A percentile compares a stretch with the other conserved stretches of the same genome.
phyloP scores from a whole-genome alignment of 495 filamentous ascomycete species.

The Penicillium salamii region DNA sequence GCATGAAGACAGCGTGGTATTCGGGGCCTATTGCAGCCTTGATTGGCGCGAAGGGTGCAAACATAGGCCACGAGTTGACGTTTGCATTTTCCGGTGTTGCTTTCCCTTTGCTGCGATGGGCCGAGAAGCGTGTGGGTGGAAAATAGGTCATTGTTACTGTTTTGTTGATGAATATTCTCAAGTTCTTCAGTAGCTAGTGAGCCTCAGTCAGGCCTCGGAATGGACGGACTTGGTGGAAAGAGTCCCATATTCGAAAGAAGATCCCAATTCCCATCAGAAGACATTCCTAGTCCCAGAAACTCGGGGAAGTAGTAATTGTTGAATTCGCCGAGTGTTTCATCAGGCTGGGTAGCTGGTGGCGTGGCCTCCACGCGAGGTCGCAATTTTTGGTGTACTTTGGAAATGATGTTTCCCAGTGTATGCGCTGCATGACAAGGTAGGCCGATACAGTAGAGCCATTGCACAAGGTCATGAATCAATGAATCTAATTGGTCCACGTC shows the following conservation, averaged over 20 bases:
- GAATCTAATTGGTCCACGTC: conserved; percentile 31
- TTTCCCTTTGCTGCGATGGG: conserved; percentile 22
- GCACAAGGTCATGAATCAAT: conserved; percentile 30
- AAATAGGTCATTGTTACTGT: background rate
- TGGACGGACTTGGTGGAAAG: conserved; percentile 16
- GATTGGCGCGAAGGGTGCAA: conserved; percentile 57
- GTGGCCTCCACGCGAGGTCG: conserved; percentile 13
- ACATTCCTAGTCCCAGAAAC: conserved; percentile 25
- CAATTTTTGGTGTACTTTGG: conserved; percentile 23
- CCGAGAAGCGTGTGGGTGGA: conserved; percentile 18
- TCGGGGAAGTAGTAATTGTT: conserved; percentile 30
- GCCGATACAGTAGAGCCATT: conserved; percentile 44
- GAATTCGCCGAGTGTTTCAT: conserved; percentile 17
- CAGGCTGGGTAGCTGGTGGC: conserved; percentile 4
- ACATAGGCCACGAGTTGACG: conserved; percentile 67
- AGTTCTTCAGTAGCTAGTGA: background rate
- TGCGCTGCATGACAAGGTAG: conserved; percentile 44
- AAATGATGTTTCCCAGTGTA: conserved; percentile 39
- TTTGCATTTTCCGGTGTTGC: conserved; percentile 22
- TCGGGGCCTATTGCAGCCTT: conserved; percentile 61
- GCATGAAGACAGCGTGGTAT: conserved; percentile 71
- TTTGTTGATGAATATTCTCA: background rate
- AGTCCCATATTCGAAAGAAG: conserved; percentile 21
- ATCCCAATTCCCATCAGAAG: conserved; percentile 28
- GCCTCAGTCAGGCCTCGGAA: conserved; percentile 4